Evolutionary conservation across 1,284 basidiomycete genomes (phyloP).

Genomic region (Puccinia triticina): DNA sequence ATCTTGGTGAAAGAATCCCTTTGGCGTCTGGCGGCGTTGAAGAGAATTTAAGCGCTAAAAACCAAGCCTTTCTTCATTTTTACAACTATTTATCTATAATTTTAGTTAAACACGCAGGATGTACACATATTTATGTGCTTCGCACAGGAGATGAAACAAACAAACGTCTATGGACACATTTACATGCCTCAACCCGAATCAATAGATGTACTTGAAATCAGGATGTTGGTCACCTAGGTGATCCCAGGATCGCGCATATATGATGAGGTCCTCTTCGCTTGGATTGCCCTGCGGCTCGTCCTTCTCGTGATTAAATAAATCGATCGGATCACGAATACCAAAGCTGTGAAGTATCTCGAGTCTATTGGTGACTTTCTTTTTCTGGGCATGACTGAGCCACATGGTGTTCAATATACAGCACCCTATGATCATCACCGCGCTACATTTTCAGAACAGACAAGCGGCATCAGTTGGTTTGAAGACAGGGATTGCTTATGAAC

Average conservation of each 20-base stretch:
- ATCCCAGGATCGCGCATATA: slow-evolving; percentile 15
- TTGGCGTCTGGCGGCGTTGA: too few relatives aligned
- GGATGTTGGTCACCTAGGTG: slow-evolving; percentile 24
- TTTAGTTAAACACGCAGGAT: too few relatives aligned
- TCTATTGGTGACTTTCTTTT: background rate
- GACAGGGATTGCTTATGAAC: too few relatives aligned
- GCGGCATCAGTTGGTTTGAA: background rate
- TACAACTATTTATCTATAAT: too few relatives aligned
- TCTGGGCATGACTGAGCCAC: background rate
- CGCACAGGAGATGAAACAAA: too few relatives aligned
- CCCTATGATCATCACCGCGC: slow-evolving; percentile 21
- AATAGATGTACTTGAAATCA: slow-evolving; percentile 21
- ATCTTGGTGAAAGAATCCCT: too few relatives aligned
- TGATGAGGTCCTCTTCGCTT: background rate
- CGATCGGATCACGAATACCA: background rate
- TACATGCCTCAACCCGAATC: too few relatives aligned
- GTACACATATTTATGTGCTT: too few relatives aligned
- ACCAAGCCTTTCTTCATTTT: too few relatives aligned
- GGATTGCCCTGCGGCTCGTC: background rate
- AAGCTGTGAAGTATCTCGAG: background rate
- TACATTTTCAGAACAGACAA: background rate
- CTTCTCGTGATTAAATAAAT: too few relatives aligned
- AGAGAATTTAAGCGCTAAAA: too few relatives aligned
- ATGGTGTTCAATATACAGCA: background rate
- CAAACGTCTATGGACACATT: too few relatives aligned